A percentile compares a stretch with the other conserved stretches of the same genome.
These are phyloP conservation scores for Eimeria necatrix DNA, from an alignment of 169 alveolate genomes.

Conservation along the genomic window DNA sequence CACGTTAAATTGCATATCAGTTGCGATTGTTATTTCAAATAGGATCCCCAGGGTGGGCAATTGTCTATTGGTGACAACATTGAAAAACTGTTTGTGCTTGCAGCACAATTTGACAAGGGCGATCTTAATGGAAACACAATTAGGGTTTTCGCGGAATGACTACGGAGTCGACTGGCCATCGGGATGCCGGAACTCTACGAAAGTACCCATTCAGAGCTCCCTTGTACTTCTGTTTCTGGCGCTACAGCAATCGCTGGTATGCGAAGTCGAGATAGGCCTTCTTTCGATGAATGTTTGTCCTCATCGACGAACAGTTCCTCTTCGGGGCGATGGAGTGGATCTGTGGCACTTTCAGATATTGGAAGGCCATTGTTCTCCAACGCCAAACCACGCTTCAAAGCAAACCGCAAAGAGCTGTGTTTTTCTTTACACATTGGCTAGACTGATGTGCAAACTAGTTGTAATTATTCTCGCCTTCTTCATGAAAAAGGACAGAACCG, in stretches of 20 bases:
- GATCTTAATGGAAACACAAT: slow-evolving; percentile 81
- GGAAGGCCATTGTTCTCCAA: neutral
- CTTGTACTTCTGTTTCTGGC: neutral
- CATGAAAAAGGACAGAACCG: neutral
- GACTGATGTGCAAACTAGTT: slow-evolving; percentile 22
- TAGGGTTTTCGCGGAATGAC: slow-evolving; percentile 79
- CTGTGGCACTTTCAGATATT: slow-evolving; percentile 2
- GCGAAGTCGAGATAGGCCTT: slow-evolving; percentile 42
- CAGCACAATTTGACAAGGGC: slow-evolving; percentile 81
- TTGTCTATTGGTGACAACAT: slow-evolving; percentile 49
- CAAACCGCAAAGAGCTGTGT: slow-evolving; percentile 14
- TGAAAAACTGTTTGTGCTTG: slow-evolving; percentile 31
- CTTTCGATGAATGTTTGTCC: slow-evolving; percentile 9
- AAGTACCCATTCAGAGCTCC: neutral
- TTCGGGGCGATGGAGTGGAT: slow-evolving; percentile 16
- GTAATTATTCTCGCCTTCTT: neutral
- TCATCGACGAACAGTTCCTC: neutral
- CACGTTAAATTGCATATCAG: slow-evolving; percentile 39
- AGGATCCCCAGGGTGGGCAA: slow-evolving; percentile 29
- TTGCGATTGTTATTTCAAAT: slow-evolving; percentile 55
- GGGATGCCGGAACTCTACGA: neutral
- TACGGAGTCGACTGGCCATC: neutral
- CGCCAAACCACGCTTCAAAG: neutral
- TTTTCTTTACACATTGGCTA: neutral
- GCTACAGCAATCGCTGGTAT: neutral